Evolutionary conservation across 202 grass and related monocot species (phyloP), one percentile per base, ranked within the genome.

Genomic region (Alloteropsis angusta): DNA sequence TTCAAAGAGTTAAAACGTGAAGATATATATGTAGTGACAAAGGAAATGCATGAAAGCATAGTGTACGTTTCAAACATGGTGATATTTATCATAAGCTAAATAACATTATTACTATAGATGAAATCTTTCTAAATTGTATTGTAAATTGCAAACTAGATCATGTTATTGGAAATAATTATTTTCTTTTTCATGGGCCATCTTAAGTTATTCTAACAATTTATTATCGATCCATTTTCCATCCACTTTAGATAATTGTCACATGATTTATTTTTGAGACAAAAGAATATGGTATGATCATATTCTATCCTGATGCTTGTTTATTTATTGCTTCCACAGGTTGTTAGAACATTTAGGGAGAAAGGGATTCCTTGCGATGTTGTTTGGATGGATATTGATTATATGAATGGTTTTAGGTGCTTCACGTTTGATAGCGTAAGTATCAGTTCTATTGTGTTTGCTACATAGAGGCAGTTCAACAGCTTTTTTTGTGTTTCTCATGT

Each of bases 381-480:
- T 78, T 97, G 95, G 95, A 97, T 97, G 95, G 95, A 97, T 83
- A 94, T 97, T 71, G 91, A 97, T 55, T 94, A 97, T 84, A 97
- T 97, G 95, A 81, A 97, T 81, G 95, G 95, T 83, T 97, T 97
- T 78, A 87, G 71, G 64, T 94, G 95, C 86, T 97, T 97, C 63
- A 94, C 89, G 9, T 94, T 94, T 85, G 91, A 97, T 80, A 62
- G 81, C 71, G 95, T 94, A 87, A 80, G 87, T 85, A 67, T 55
- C 14, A 32, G 0, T 80, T 84, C 17, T 55, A 13, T 26, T 53
- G 36, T 71, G 26, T 19, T 75, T 75, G 0, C 53, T 34, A 44
- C 4, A 56, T 57, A 55, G 5, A 45, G 42, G 19, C 57, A 56
- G 15, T 72, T 35, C 2, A 65, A 48, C 14, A 60, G 46, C 48